Evolutionary conservation across 1,284 basidiomycete genomes (phyloP), one percentile per base, ranked within the genome.

Genomic region (Neotropicomus parvogracilis): DNA sequence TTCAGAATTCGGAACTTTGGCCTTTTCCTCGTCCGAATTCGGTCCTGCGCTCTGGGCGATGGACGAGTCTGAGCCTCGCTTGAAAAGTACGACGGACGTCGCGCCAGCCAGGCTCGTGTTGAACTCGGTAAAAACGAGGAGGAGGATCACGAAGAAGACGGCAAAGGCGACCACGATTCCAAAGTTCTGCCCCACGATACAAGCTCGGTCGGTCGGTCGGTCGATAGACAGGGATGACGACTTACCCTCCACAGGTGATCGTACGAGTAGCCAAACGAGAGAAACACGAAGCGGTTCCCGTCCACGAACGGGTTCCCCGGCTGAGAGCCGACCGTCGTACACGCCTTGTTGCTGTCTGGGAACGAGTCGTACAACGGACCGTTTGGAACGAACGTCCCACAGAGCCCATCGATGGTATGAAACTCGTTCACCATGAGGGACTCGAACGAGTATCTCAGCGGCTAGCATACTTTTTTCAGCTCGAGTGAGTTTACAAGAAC

Each of bases 181-280:
- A 52, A 78, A 72, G 60, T 83, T 79, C 78, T 76, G 36, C 26
- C n/a, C n/a, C 44, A 31, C 13, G 6, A 34, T 8, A 33, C 10
- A 17, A 10, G 24, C n/a, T n/a, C n/a, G 32, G 37, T 62, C 4
- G 34, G 44, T 34, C 5, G 8, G 24, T n/a, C n/a, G n/a, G n/a
- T n/a, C n/a, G 1, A 61, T 57, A 34, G 11, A 24, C 24, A 9
- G 32, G 42, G 27, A 31, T 26, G 46, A 36, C 27, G 7, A 73
- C 79, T 50, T 54, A 84, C 82, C 65, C 75, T 74, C 89, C 89
- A 92, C 8, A 85, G 63, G 59, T 91, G 70, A 20, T 63, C 65
- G 50, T 77, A 77, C 16, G 69, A 60, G 66, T 90, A 95, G 0
- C 69, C 72, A 63, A 77, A 95, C 0, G 81, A 78, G 1, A 80